Evolutionary conservation across 495 filamentous ascomycete genomes (phyloP), one percentile per base, ranked within the genome.

Genomic region (Podospora fimiseda): DNA sequence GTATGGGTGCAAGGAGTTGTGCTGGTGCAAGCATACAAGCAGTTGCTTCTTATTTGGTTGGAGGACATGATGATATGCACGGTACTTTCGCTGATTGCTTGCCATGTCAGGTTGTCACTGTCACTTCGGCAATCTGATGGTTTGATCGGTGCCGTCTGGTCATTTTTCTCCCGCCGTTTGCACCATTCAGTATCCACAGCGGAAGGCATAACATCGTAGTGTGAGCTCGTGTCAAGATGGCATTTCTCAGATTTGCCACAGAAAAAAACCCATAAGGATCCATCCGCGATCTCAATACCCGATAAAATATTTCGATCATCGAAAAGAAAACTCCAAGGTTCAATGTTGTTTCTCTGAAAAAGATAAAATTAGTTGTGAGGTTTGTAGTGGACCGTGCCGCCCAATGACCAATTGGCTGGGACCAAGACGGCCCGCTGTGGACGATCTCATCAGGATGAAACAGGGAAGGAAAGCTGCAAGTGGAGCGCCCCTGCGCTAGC

Each of bases 341-440:
- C 15, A 23, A 20, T 48, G 3, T 22, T 30, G n/a, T 4, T 44
- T 20, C 19, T 16, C 23, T 18, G 18, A 36, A 18, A 40, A 13
- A 23, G 48, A 2, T 14, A 50, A 20, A 19, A 40, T 19, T 21
- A 19, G 19, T 15, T 13, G 19, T 39, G 6, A 19, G 38, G 13
- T 11, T 45, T 45, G n/a, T 23, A 19, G 42, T 9, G 16, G 7
- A 8, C 18, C 43, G 43, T 13, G 36, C 19, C 24, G 27, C n/a
- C 39, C 43, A 53, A 43, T 48, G 51, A 20, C 52, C 52, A 50
- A 53, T 53, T 48, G 52, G 39, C 45, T 48, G 46, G 52, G 44
- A 18, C 24, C 16, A 38, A 14, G 11, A 38, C 39, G 15, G 33
- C 45, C 40, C 46, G 23, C 46, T 20, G 40, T 44, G 30, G 36